Conservation (phyloP, 345 rosid species). For the Fremontodendron californicum region DNA sequence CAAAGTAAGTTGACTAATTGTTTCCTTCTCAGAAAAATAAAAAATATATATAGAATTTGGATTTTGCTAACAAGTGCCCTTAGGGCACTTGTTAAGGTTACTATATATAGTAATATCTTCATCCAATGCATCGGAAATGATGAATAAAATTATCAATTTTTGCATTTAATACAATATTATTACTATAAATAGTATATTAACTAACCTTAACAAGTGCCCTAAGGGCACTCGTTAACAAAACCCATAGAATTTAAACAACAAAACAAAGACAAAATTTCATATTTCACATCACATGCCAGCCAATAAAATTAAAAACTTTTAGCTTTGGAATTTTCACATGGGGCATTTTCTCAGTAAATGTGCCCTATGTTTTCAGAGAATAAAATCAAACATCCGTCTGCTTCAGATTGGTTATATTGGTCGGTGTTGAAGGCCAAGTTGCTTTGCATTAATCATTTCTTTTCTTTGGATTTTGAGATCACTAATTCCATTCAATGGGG, state of each 20-base stretch:
- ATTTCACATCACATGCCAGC: conserved; percentile 20
- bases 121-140: too few species aligned
- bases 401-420: conserved; percentile 52
- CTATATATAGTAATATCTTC: too few species aligned
- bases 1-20: conserved; percentile 25
- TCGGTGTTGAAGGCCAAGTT: conserved; percentile 46
- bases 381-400: conserved; percentile 52
- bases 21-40: conserved; percentile 28
- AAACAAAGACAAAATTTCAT: neutral
- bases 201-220: too few species aligned
- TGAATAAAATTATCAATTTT: too few species aligned
- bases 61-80: too few species aligned
- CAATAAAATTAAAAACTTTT: conserved; percentile 19
- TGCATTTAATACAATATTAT: too few species aligned
- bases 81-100: too few species aligned
- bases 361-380: conserved; percentile 29
- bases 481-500: conserved; percentile 24
- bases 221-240: too few species aligned
- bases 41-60: neutral
- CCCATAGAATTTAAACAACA: neutral
- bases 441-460: conserved; percentile 16
- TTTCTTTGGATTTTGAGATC: conserved; percentile 9
- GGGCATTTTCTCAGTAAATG: conserved; percentile 35
- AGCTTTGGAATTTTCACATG: conserved; percentile 32
- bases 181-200: too few species aligned